These are phyloP conservation scores for Tricholoma sp. DNA, from an alignment of 768 basidiomycete genomes.

Conservation along the genomic window DNA sequence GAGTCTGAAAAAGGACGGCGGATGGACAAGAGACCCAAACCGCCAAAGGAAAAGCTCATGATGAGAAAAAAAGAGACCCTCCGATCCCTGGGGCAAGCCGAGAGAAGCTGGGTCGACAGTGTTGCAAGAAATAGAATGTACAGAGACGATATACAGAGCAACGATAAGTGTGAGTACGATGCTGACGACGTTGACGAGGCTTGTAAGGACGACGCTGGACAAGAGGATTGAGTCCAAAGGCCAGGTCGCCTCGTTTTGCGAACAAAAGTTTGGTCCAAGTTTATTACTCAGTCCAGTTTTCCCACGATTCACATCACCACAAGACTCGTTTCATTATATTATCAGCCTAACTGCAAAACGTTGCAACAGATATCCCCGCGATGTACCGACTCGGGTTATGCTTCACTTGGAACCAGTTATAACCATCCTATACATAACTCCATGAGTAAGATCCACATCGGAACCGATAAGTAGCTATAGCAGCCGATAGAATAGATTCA, in stretches of 20 bases:
- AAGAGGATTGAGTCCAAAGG: slow-evolving; percentile 1
- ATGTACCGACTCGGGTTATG: no score
- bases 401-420: no score
- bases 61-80: slow-evolving; percentile 46
- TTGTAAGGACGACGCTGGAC: slow-evolving; percentile 10
- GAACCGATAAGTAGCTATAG: no score
- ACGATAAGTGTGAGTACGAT: not conserved
- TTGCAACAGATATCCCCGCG: no score
- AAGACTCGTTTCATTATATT: not conserved
- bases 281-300: slow-evolving; percentile 13
- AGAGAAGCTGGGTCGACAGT: slow-evolving; percentile 34
- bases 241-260: slow-evolving; percentile 6
- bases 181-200: slow-evolving; percentile 1
- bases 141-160: not conserved
- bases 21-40: slow-evolving; percentile 55
- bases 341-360: no score
- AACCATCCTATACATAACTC: no score
- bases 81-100: slow-evolving; percentile 21
- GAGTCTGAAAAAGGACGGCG: slow-evolving; percentile 50
- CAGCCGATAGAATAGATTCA: no score
- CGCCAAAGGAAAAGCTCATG: slow-evolving; percentile 65
- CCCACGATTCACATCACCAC: not conserved
- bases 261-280: slow-evolving; percentile 12
- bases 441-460: no score
- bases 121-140: slow-evolving; percentile 21